Conservation (phyloP, 2,329 filamentous ascomycete species). For the Pseudopyricularia cyperi region DNA sequence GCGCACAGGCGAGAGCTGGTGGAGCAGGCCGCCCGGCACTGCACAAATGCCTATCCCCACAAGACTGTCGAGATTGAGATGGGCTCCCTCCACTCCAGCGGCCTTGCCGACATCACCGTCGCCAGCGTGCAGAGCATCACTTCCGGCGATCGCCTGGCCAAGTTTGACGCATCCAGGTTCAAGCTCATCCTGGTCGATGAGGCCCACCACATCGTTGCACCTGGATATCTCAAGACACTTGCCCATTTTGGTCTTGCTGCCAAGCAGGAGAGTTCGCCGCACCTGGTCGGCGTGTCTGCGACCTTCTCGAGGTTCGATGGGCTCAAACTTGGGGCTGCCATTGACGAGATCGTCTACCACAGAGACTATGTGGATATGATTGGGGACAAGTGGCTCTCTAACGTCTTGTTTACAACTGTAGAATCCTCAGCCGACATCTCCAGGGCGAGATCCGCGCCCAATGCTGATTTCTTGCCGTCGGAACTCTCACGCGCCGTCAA, state of each 20-base stretch:
- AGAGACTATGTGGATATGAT: slow-evolving; percentile 61
- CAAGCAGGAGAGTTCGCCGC: slow-evolving; percentile 38
- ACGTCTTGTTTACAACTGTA: slow-evolving; percentile 91
- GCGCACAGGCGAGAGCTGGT: slow-evolving; percentile 89
- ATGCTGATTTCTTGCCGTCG: slow-evolving; percentile 66
- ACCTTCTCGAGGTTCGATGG: slow-evolving; percentile 71
- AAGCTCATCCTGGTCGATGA: slow-evolving; percentile 93
- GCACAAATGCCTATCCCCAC: slow-evolving; percentile 63
- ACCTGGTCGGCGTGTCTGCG: slow-evolving; percentile 76
- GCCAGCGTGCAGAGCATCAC: slow-evolving; percentile 79
- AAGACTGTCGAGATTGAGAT: slow-evolving; percentile 85
- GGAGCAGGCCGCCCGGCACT: slow-evolving; percentile 84
- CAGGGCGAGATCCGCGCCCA: slow-evolving; percentile 46
- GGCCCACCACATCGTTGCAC: slow-evolving; percentile 88
- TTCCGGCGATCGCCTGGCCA: slow-evolving; percentile 62
- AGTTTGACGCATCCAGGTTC: slow-evolving; percentile 68
- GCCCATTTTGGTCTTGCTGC: slow-evolving; percentile 59
- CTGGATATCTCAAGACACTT: slow-evolving; percentile 62
- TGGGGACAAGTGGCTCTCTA: slow-evolving; percentile 78
- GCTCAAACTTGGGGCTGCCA: slow-evolving; percentile 65
- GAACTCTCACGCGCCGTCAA: slow-evolving; percentile 79
- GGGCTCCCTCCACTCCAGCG: slow-evolving; percentile 64
- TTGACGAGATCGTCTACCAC: slow-evolving; percentile 94
- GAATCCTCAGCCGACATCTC: slow-evolving; percentile 70
- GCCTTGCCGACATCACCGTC: slow-evolving; percentile 80